A percentile compares a stretch with the other conserved stretches of the same genome.
phyloP scores from a whole-genome alignment of 2,329 filamentous ascomycete species.

The Intubia oerlemansii region DNA sequence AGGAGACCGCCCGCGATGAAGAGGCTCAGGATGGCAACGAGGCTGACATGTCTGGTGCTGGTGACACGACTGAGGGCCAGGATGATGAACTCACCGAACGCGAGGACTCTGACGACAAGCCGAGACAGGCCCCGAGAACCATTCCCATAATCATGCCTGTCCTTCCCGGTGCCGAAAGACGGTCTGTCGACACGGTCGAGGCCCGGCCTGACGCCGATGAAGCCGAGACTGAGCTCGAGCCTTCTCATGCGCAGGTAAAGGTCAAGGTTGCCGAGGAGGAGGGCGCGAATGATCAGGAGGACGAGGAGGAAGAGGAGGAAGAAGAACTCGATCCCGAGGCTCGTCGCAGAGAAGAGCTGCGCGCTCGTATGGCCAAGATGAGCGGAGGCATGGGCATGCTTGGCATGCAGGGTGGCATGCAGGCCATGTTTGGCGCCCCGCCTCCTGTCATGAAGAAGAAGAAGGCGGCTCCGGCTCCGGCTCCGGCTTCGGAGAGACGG shows the following conservation, averaged over 20 bases:
- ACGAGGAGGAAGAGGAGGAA: constrained; percentile 57
- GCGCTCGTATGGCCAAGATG: constrained; percentile 96
- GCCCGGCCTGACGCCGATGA: constrained; percentile 1
- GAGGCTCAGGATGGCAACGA: constrained; percentile 39
- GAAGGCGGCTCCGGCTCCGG: constrained; percentile 26
- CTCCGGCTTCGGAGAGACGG: too few relatives aligned
- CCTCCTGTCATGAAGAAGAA: constrained; percentile 29
- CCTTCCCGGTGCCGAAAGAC: neutral
- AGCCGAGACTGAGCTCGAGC: neutral
- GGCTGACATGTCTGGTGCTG: constrained; percentile 41
- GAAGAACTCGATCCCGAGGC: constrained; percentile 78
- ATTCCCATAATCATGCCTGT: constrained; percentile 4
- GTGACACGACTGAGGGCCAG: constrained; percentile 39
- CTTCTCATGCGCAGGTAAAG: too few relatives aligned
- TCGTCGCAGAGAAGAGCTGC: constrained; percentile 64
- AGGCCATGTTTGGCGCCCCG: constrained; percentile 68
- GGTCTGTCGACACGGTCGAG: constrained; percentile 1
- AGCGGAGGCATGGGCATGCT: constrained; percentile 94
- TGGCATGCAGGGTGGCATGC: constrained; percentile 52
- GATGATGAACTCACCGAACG: constrained; percentile 42
- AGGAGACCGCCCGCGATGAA: constrained; percentile 18
- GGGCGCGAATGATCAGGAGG: too few relatives aligned
- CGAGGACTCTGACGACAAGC: constrained; percentile 50
- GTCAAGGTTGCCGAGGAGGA: constrained; percentile 5
- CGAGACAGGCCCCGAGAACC: constrained; percentile 12